Conservation (phyloP, 345 rosid genomes). For the Camelina hispida region DNA sequence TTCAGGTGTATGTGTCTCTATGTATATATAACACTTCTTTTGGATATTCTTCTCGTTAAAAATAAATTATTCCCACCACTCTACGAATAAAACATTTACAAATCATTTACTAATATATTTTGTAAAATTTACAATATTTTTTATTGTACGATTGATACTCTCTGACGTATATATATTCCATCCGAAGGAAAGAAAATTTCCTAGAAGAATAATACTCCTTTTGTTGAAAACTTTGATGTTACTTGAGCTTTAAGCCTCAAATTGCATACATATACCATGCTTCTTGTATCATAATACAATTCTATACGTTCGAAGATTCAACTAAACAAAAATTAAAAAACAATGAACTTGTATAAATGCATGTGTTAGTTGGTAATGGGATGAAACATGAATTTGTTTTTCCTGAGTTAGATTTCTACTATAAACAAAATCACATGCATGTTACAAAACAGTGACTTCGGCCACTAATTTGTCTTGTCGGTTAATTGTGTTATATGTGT, state of each 20-base stretch:
- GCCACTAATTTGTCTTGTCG: no score
- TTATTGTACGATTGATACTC: background rate
- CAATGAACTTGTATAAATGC: no score
- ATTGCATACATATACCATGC: background rate
- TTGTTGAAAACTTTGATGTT: background rate
- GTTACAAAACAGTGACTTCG: no score
- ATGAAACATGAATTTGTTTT: no score
- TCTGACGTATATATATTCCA: conserved; percentile 14
- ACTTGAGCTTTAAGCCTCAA: background rate
- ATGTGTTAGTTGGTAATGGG: no score
- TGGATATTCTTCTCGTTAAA: background rate
- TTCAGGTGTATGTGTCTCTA: background rate
- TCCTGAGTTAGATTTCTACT: no score
- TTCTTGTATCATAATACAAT: no score
- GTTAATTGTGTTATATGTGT: no score
- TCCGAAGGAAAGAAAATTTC: background rate
- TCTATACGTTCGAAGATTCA: no score
- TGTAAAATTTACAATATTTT: background rate
- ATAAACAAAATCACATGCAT: no score
- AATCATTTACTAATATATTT: background rate
- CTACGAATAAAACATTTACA: background rate
- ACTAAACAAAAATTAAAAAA: no score
- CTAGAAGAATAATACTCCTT: background rate
- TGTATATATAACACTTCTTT: background rate
- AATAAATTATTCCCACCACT: background rate